Evolutionary conservation across 1,284 basidiomycete genomes (phyloP), one percentile per base, ranked within the genome.

Genomic region (Rhodotorula sp.): DNA sequence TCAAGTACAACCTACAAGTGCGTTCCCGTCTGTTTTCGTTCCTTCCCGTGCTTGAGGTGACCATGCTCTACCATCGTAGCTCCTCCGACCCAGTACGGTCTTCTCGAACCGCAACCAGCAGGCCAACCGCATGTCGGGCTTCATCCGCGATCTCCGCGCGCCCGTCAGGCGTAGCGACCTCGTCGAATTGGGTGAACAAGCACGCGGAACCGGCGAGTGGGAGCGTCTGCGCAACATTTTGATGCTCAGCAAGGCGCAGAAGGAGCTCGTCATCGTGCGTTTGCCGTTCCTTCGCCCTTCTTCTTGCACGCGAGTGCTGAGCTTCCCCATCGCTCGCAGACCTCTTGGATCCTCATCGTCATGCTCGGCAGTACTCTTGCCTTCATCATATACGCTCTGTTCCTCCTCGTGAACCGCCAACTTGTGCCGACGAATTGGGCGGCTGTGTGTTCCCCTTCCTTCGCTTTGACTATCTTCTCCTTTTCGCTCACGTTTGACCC

Each of bases 201-300:
- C 44, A 44, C 36, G 27, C 52, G 39, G 44, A 39, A 63, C 44
- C 2, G 39, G 39, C 39, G 39, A 44, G 11, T 44, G 53, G 20
- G 61, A 63, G 39, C 51, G 61, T 13, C 27, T 63, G 7, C 2
- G 27, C 7, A 22, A 63, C 29, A 63, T 63, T n/a, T 53, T 55
- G 44, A 30, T 30, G 11, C 32, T 63, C 52, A n/a, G 47, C 44
- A 63, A 65, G 49, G 63, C 63, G 27, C 56, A 65, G 57, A 65
- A 65, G 49, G 63, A 65, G 17, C 61, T 63, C 4, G 30, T 63
- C 3, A 44, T 47, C 24, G 53, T 63, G 24, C 32, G 53, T 48
- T 8, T 15, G 24, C 13, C 27, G n/a, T n/a, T n/a, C n/a, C 24
- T 46, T 32, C 24, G 8, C 7, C 47, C 32, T 53, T 34, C 19